These are phyloP conservation scores for Prinsepia uniflora DNA, from an alignment of 306 rosid genomes.

Conservation along the genomic window DNA sequence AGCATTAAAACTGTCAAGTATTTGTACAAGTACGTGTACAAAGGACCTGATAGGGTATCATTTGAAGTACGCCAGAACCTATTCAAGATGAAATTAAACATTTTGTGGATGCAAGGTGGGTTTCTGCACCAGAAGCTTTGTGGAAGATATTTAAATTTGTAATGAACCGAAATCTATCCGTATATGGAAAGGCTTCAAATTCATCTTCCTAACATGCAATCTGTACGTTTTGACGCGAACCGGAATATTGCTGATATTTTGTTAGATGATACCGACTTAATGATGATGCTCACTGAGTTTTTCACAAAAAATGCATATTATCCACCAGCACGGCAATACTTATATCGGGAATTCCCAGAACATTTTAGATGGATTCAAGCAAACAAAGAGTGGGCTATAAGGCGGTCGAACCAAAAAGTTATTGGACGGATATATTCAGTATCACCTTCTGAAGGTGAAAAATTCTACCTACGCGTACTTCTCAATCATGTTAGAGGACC, in stretches of 20 bases:
- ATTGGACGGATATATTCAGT: neutral
- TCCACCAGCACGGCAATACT: neutral
- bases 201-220: neutral
- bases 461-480: neutral
- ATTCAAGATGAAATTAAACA: neutral
- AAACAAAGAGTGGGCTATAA: neutral
- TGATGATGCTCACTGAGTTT: neutral
- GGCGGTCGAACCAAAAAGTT: neutral
- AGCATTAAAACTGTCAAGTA: neutral
- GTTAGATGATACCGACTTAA: neutral
- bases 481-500: neutral
- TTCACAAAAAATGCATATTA: neutral
- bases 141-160: neutral
- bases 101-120: neutral
- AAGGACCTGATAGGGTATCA: neutral
- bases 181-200: neutral
- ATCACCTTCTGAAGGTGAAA: neutral
- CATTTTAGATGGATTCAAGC: neutral
- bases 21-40: neutral
- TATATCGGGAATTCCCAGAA: neutral
- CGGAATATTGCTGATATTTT: neutral
- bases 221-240: neutral
- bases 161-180: neutral
- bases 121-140: neutral
- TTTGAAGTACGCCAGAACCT: neutral